Evolutionary conservation across 2,329 filamentous ascomycete genomes (phyloP), one percentile per base, ranked within the genome.

Genomic region (Epichloe uncinata): DNA sequence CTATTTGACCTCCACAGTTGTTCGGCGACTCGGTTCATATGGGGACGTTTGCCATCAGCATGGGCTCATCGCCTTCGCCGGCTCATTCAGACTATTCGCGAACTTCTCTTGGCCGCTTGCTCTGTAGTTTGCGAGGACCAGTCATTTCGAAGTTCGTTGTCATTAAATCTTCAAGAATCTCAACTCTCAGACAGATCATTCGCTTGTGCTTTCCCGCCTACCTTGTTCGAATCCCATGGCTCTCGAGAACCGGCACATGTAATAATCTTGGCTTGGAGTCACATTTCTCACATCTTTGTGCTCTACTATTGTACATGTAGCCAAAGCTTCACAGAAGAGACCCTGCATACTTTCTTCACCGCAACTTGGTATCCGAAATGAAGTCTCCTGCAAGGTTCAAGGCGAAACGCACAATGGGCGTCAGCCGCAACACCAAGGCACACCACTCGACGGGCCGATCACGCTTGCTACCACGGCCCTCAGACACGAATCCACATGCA

Each of bases 401-500:
- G 57, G 64, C 66, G 22, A 69, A 70, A 54, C 71, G 73, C 22
- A 69, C 73, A 7, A 51, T 56, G n/a, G 60, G 58, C 51, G 58
- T 79, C 59, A 74, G 74, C 56, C 71, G 75, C 49, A 76, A 79
- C 56, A 71, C 72, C 20, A 77, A 78, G 55, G 61, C 79, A 15
- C 70, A 71, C 37, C 70, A 74, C 26, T 71, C 74, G 35, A 73
- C 75, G 55, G 20, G 15, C 20, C 79, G 77, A 57, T 67, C 73
- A 43, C 67, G 76, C 26, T 75, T 79, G 57, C 62, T 77, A 48
- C 78, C 76, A 22, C 76, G 79, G 59, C 72, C 75, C 2, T 74
- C 73, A 35, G 75, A 75, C 13, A 69, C 72, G 50, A 66, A 66
- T 48, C 56, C 66, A 43, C 60, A 63, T 55, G 73, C 72, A 59